Base-by-base conservation (phyloP, 2,329 filamentous ascomycete genomes). In the Pseudocercospora ulei region DNA sequence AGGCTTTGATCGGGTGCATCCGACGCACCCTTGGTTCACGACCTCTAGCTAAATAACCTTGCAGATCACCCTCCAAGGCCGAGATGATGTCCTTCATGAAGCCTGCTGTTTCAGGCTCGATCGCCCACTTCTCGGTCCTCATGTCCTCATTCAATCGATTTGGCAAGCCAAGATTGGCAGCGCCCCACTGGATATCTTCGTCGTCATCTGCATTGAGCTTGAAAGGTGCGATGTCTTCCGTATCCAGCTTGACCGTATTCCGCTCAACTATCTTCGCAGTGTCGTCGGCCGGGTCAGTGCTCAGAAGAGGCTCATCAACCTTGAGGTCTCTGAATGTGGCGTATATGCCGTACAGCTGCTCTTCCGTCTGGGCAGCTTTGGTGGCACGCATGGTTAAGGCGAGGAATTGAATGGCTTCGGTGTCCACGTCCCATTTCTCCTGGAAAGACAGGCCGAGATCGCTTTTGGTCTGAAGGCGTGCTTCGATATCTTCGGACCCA, bases 261-360 rank as follows among this genome's bases (percentile, higher is more conserved):
- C 53, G 40, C 8, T 42, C 30, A 9, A 59, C 50, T 3, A 72
- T 65, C 3, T 43, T 43, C n/a, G 55, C 44, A 36, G 70, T 45
- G 47, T 72, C 68, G 14, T 63, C 48, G 22, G 68, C 63, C 43
- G 65, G 56, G 45, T 71, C 67, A 2, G 57, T 60, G 2, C n/a
- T 38, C 4, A 73, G 55, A 0, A 73, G 35, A 2, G 72, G 70
- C 22, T 63, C 39, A 36, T 72, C 68, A 6, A 65, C 41, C 44
- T 66, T 71, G 9, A 53, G 51, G 4, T 47, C 34, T 16, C 41
- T 28, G 4, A 49, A 36, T 7, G 16, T 13, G 9, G 18, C 7
- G 3, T 18, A n/a, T 9, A 36, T 13, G 13, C 27, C 12, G 11
- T 20, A 39, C 13, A 17, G 13, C 22, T 44, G 27, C 7, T 43